Conservation (phyloP, 805 yeast species). For the Yarrowia osloensis region DNA sequence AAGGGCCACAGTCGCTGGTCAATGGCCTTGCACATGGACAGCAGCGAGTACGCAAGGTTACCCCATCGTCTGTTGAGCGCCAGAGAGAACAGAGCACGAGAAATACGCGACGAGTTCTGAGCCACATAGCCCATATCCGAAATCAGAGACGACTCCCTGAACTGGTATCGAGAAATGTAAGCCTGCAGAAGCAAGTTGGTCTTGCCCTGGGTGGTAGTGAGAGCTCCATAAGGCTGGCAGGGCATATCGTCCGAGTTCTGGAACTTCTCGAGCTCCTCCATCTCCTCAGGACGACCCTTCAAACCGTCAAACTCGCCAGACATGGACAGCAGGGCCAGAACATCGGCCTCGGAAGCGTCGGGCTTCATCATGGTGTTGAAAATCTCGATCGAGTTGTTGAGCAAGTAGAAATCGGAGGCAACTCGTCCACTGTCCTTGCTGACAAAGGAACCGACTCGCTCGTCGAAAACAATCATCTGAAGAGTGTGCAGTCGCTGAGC, state of each 20-base stretch:
- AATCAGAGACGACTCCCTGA: constrained; percentile 75
- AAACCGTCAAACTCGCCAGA: constrained; percentile 92
- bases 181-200: constrained; percentile 87
- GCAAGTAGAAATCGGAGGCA: constrained; percentile 88
- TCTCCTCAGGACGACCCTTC: constrained; percentile 85
- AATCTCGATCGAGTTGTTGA: constrained; percentile 82
- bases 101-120: constrained; percentile 89
- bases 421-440: constrained; percentile 91
- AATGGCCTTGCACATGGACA: constrained; percentile 82
- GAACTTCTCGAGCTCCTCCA: constrained; percentile 65
- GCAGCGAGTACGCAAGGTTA: constrained; percentile 65
- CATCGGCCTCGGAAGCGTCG: constrained; percentile 87
- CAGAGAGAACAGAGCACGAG: constrained; percentile 84
- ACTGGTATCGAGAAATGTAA: constrained; percentile 70
- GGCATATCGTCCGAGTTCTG: constrained; percentile 58
- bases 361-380: constrained; percentile 86
- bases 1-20: constrained; percentile 86
- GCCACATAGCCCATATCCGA: constrained; percentile 94
- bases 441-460: constrained; percentile 71
- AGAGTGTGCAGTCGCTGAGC: constrained; percentile 80
- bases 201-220: constrained; percentile 78
- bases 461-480: constrained; percentile 94
- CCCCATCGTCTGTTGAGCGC: constrained; percentile 95
- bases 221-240: constrained; percentile 79
- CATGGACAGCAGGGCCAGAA: constrained; percentile 82